phyloP scores from a whole-genome alignment of 2,329 filamentous ascomycete species.

The Xylariaceae sp. region DNA sequence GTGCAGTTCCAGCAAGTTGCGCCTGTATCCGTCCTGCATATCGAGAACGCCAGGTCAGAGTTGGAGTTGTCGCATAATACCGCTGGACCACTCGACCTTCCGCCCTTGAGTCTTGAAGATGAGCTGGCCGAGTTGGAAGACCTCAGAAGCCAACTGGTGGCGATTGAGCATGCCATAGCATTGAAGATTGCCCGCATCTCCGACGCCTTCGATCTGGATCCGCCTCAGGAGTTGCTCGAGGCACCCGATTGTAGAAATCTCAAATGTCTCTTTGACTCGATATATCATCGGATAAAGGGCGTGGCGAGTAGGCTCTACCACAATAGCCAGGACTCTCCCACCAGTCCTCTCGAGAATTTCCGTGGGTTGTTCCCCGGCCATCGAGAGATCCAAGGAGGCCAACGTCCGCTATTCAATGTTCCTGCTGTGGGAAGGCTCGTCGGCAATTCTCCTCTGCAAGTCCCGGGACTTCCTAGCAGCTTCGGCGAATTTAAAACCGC shows the following conservation, averaged over 20 bases:
- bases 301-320: constrained; percentile 33
- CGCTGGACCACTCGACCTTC: constrained; percentile 12
- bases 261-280: constrained; percentile 39
- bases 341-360: constrained; percentile 15
- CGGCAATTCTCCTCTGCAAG: not conserved
- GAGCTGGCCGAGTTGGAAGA: constrained; percentile 42
- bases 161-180: constrained; percentile 40
- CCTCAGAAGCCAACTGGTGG: constrained; percentile 38
- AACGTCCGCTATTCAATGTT: constrained; percentile 21
- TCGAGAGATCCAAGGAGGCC: constrained; percentile 17
- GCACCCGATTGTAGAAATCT: constrained; percentile 37
- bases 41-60: constrained; percentile 38
- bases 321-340: not conserved
- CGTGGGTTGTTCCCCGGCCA: constrained; percentile 25
- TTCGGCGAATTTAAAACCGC: not conserved
- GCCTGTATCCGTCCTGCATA: constrained; percentile 39
- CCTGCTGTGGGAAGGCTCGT: not conserved
- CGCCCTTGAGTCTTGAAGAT: constrained; percentile 32
- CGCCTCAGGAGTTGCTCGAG: constrained; percentile 22
- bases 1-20: constrained; percentile 43
- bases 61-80: constrained; percentile 18
- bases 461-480: not conserved
- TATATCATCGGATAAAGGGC: constrained; percentile 37
- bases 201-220: constrained; percentile 32
- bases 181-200: constrained; percentile 39